Conservation (phyloP, 495 filamentous ascomycete species). For the Neurospora sp. region DNA sequence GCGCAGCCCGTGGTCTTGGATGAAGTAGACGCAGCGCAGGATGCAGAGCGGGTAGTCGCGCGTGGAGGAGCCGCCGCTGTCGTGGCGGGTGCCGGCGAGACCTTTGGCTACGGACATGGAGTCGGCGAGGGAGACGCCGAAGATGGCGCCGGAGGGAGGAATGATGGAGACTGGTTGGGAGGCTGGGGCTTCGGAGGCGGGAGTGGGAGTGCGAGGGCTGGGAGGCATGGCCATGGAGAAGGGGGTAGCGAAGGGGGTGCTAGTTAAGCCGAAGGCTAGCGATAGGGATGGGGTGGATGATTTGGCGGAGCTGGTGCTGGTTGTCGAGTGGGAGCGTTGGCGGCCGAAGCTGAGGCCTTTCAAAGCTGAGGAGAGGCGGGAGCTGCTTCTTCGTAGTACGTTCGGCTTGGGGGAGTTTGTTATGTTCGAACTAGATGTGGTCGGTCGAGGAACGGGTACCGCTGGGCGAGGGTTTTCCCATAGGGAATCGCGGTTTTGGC, state of each 20-base stretch:
- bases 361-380: conserved; percentile 24
- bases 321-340: neutral
- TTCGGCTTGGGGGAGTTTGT: neutral
- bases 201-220: neutral
- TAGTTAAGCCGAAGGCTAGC: neutral
- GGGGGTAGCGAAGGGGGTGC: neutral
- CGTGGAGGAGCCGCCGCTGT: conserved; percentile 23
- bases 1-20: conserved; percentile 25
- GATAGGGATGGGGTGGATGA: neutral
- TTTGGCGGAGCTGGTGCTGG: neutral
- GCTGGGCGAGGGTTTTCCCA: conserved; percentile 10
- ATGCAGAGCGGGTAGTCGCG: conserved; percentile 33
- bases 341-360: conserved; percentile 3
- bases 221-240: neutral
- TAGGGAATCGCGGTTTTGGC: neutral
- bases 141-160: conserved; percentile 16
- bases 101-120: conserved; percentile 32
- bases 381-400: conserved; percentile 21
- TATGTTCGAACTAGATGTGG: conserved; percentile 3
- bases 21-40: conserved; percentile 32
- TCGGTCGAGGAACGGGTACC: conserved; percentile 1
- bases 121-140: conserved; percentile 26
- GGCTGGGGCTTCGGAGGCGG: neutral
- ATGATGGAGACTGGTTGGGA: conserved; percentile 7
- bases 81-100: conserved; percentile 26